Evolutionary conservation across 2,329 filamentous ascomycete genomes (phyloP), one percentile per base, ranked within the genome.

Genomic region (Aaosphaeria arxii): DNA sequence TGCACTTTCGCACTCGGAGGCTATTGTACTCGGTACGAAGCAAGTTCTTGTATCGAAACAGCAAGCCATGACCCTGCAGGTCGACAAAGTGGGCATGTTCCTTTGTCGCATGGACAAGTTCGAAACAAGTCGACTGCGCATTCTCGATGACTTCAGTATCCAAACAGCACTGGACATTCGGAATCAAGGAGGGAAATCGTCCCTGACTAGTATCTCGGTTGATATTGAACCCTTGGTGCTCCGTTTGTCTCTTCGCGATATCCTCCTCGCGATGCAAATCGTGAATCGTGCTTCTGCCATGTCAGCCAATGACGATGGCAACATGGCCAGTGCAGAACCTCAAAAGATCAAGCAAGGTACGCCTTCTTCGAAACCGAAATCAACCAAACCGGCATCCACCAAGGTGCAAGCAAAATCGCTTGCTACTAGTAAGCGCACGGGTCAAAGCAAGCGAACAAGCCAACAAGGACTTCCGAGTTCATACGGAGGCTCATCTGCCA

Each of bases 21-120:
- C 94, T 2, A 95, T 99, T 58, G 95, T 99, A 0, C 78, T 99
- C 28, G 89, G 91, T 43, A 95, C 91, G 2, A 95, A 96, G 66
- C 91, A 99, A 67, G 84, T 97, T 9, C 79, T 97, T 2, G 79
- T 97, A 7, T 95, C 92, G 2, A 88, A 95, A 61, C 95, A 99
- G 68, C 90, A 97, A 73, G 89, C 92, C 6, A 81, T 95, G 58
- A 96, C 94, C 1, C 81, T 99, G 64, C 92, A 99, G 64, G 84
- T 99, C 3, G 91, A 90, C 6, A 86, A 97, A 63, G 83, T 97
- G 45, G 94, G 94, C 58, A 99, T 99, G 94, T 99, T 96, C 69
- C 72, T 99, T 31, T 99, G 95, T 66, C 88, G 94, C 9, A 99
- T 99, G 94, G 95, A 99, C 70, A 89, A 86, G 54, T 97, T 97